Base-by-base conservation (phyloP, 2,329 filamentous ascomycete species). In the Leptodontidium sp. region DNA sequence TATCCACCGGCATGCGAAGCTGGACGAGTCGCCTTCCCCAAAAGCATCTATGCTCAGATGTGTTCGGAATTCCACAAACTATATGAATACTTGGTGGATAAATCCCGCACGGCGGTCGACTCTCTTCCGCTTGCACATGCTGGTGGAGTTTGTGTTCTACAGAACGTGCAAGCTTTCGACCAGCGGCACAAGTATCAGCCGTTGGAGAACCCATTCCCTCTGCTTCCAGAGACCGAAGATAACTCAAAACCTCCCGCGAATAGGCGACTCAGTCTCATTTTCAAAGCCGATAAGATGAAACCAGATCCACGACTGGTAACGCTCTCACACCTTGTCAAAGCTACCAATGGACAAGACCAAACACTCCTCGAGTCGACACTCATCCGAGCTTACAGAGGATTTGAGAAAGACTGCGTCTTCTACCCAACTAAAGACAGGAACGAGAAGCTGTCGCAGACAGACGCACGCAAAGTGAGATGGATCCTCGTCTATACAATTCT, bases 401-500 rank as follows among this genome's bases (percentile, higher is more conserved):
- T 94, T 66, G 93, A 96, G 75, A 86, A 88, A 64, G 84, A 88
- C 7, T 84, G 83, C 8, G 78, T 86, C 24, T 79, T 84, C 59
- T 79, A 80, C 0, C 83, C 85, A 1, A 80, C 82, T 24, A 88
- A 86, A 69, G 87, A 90, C 68, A 88, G 87, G 67, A 69, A 78
- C 43, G 86, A 88, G 45, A 89, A 87, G 75, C 77, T 90, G 0
- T 85, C 86, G 0, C 80, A 88, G 12, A 82, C 85, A 9, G 92
- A 95, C 71, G 91, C 88, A 1, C 88, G 93, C 50, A 94, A 93
- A 78, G 86, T 94, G 17, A 85, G 92, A 49, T 96, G 92, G 92
- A 87, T 94, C 38, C 77, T 94, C 45, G 85, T 95, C 7, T 95
- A 95, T 75, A 86, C 88, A 21, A 85, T 88, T 3, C 85, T 93